A percentile compares a stretch with the other conserved stretches of the same genome.
These are phyloP conservation scores for Pichia pseudocactophila DNA, from an alignment of 805 yeast genomes.

Conservation along the genomic window DNA sequence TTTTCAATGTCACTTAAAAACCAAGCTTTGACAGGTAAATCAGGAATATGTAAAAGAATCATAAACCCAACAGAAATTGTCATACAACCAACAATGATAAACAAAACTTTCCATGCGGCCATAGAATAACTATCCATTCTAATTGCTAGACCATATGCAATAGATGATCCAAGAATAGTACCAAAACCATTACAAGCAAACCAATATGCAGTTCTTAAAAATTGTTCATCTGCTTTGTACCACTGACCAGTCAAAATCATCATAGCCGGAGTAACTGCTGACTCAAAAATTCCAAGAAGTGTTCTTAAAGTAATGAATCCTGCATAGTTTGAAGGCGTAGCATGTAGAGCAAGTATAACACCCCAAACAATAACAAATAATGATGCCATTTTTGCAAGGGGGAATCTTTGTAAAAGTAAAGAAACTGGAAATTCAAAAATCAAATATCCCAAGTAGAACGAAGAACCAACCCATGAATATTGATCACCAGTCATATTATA, in stretches of 20 bases:
- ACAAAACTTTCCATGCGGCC: slow-evolving; percentile 35
- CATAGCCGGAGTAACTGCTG: slow-evolving; percentile 23
- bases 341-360: slow-evolving; percentile 25
- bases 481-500: slow-evolving; percentile 32
- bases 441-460: slow-evolving; percentile 35
- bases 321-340: slow-evolving; percentile 29
- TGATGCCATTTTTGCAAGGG: slow-evolving; percentile 29
- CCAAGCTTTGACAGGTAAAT: slow-evolving; percentile 36
- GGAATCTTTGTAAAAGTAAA: slow-evolving; percentile 30
- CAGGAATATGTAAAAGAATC: slow-evolving; percentile 27
- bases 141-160: slow-evolving; percentile 39
- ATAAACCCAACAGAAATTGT: slow-evolving; percentile 2
- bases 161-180: slow-evolving; percentile 38
- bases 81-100: slow-evolving; percentile 22
- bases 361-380: slow-evolving; percentile 38
- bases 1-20: slow-evolving; percentile 36
- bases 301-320: slow-evolving; percentile 39
- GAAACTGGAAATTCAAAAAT: slow-evolving; percentile 37
- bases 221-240: slow-evolving; percentile 21
- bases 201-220: slow-evolving; percentile 18
- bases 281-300: slow-evolving; percentile 36
- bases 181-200: slow-evolving; percentile 33
- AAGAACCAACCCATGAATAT: slow-evolving; percentile 37
- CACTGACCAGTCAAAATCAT: slow-evolving; percentile 24
- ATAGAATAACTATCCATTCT: not conserved